Conservation (phyloP, 116 monocot genomes). For the Zostera marina region DNA sequence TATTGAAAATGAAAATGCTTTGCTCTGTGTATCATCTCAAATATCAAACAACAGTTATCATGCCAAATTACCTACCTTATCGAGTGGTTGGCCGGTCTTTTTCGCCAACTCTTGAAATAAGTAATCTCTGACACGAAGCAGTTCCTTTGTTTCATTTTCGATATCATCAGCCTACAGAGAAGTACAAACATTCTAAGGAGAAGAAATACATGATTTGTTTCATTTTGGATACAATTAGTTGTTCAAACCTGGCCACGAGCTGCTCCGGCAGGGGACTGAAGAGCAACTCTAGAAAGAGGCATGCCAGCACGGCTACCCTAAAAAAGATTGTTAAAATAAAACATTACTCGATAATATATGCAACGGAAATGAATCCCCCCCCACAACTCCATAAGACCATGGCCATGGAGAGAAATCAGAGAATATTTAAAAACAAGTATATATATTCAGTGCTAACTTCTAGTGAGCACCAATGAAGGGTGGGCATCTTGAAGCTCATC, state of each 20-base stretch:
- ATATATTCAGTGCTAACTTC: too few relatives aligned
- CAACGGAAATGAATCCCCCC: not conserved
- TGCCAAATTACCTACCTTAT: constrained; percentile 39
- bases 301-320: constrained; percentile 77
- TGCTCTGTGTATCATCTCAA: too few relatives aligned
- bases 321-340: not conserved
- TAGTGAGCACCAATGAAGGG: too few relatives aligned
- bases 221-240: too few relatives aligned
- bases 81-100: constrained; percentile 81
- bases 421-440: too few relatives aligned
- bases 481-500: too few relatives aligned
- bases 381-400: too few relatives aligned
- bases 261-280: constrained; percentile 88
- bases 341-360: not conserved
- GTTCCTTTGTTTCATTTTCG: constrained; percentile 86
- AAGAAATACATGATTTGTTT: too few relatives aligned
- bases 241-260: constrained; percentile 80
- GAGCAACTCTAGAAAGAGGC: constrained; percentile 71
- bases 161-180: constrained; percentile 71
- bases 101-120: constrained; percentile 60
- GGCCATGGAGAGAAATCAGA: too few relatives aligned
- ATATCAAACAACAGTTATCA: not conserved
- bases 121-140: constrained; percentile 65
- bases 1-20: too few relatives aligned
- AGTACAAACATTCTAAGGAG: not conserved